Conservation (phyloP, 805 yeast species). For the Metschnikowia kunwiensis region DNA sequence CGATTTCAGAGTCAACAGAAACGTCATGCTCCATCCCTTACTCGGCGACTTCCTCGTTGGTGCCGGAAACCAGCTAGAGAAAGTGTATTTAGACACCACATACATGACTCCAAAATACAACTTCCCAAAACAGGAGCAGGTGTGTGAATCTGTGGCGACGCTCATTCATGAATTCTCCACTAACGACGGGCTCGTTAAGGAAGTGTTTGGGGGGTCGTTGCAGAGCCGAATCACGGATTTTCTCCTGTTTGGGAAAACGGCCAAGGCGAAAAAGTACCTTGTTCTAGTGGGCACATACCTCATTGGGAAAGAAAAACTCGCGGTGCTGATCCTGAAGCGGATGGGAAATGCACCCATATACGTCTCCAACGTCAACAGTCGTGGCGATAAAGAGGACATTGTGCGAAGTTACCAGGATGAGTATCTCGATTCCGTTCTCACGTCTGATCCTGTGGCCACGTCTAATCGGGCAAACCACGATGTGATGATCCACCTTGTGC, state of each 20-base stretch:
- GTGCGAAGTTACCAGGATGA: slow-evolving; percentile 47
- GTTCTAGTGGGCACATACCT: slow-evolving; percentile 83
- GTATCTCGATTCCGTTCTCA: slow-evolving; percentile 29
- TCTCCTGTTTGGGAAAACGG: slow-evolving; percentile 8
- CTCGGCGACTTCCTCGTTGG: slow-evolving; percentile 21
- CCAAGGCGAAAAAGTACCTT: slow-evolving; percentile 38
- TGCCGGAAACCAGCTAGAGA: slow-evolving; percentile 41
- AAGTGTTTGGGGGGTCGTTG: slow-evolving; percentile 33
- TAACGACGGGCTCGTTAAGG: slow-evolving; percentile 22
- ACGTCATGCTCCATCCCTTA: slow-evolving; percentile 44
- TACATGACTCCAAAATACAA: slow-evolving; percentile 71
- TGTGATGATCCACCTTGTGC: slow-evolving; percentile 62
- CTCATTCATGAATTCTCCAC: slow-evolving; percentile 43
- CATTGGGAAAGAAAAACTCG: slow-evolving; percentile 89
- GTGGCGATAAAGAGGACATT: slow-evolving; percentile 40
- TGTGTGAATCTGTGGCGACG: slow-evolving; percentile 56
- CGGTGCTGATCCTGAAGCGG: slow-evolving; percentile 56
- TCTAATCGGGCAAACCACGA: slow-evolving; percentile 49
- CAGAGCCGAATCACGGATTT: slow-evolving; percentile 43
- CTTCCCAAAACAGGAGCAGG: slow-evolving; percentile 75
- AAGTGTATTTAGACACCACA: slow-evolving; percentile 85
- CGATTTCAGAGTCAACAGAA: slow-evolving; percentile 72
- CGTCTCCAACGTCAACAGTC: slow-evolving; percentile 47
- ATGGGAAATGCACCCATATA: slow-evolving; percentile 51
- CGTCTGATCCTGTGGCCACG: slow-evolving; percentile 35